Evolutionary conservation across 2,329 filamentous ascomycete genomes (phyloP).

Genomic region (Diplodia intermedia): DNA sequence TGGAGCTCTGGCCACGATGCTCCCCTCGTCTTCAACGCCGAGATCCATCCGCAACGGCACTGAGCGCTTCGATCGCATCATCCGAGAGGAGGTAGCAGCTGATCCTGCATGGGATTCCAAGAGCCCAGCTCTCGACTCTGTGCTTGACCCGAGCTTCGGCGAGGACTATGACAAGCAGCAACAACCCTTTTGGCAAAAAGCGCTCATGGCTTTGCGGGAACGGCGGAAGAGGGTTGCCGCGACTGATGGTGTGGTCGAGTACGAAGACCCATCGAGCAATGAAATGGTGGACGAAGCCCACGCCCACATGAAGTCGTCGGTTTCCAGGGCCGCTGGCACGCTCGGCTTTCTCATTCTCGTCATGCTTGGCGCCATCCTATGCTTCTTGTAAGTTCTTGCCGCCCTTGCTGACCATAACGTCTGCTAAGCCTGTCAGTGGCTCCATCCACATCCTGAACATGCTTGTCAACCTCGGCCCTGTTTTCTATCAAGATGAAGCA

Average conservation of each 20-base stretch:
- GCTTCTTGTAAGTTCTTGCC: slow-evolving; percentile 45
- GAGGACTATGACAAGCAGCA: slow-evolving; percentile 5
- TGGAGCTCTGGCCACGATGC: slow-evolving; percentile 25
- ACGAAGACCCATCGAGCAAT: slow-evolving; percentile 20
- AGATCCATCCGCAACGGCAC: slow-evolving; percentile 19
- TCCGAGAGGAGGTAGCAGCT: slow-evolving; percentile 20
- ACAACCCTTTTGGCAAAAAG: slow-evolving; percentile 39
- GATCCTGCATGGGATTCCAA: slow-evolving; percentile 12
- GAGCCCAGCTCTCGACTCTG: slow-evolving; percentile 3
- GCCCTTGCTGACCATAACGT: neutral
- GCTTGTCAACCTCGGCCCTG: slow-evolving; percentile 45
- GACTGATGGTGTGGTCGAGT: neutral
- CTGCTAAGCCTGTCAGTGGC: slow-evolving; percentile 43
- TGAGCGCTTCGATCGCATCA: slow-evolving; percentile 22
- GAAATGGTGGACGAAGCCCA: neutral
- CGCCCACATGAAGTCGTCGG: slow-evolving; percentile 3
- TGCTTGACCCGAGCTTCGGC: slow-evolving; percentile 22
- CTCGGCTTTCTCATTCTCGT: slow-evolving; percentile 37
- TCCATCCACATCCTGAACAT: slow-evolving; percentile 52
- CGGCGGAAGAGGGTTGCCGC: slow-evolving; percentile 34
- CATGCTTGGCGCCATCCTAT: slow-evolving; percentile 38
- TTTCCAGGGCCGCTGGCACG: neutral
- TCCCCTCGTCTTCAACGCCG: slow-evolving; percentile 15
- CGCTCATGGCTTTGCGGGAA: slow-evolving; percentile 42
- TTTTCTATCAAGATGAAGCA: slow-evolving; percentile 48